Evolutionary conservation across 2,329 filamentous ascomycete genomes (phyloP), one percentile per base, ranked within the genome.

Genomic region (Cytospora leucostoma): DNA sequence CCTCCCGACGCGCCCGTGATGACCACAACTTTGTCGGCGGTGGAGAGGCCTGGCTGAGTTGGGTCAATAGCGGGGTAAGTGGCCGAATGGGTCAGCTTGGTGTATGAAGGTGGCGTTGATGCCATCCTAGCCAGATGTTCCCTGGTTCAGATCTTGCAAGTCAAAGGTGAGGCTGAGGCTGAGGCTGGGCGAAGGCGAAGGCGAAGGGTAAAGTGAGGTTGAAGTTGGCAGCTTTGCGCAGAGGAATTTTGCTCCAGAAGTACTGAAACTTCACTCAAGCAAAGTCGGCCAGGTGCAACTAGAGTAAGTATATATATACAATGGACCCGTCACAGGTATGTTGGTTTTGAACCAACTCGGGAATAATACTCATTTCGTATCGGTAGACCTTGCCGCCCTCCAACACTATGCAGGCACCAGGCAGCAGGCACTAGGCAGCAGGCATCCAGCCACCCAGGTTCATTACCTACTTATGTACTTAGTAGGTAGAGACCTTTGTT

Each of bases 1-100:
- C 76, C 75, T 50, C 73, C 70, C 50, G 72, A 71, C 15, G 73
- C 72, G 59, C 73, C 73, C 12, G 75, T 76, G 61, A 78, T 72
- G 8, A 77, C 65, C 56, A 74, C 75, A 8, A 72, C 68, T 61
- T 73, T 73, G 10, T 69, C 66, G n/a, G 35, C 60, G 17, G 62
- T 66, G 17, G 67, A 65, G 50, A 67, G 64, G 27, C n/a, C 52
- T 35, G 66, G 63, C 37, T 53, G 58, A 8, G n/a, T 54, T 12
- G 67, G 63, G 38, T 63, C 35, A 37, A 68, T 66, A 21, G 61
- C 54, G 27, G 66, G 49, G 62, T 67, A 67, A 21, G 62, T 65
- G 19, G 59, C 55, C 4, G 60, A 62, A 59, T 67, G 56, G 35
- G 60, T 59, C 10, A 61, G 27, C 32, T 63, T 67, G 34, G 67